Base-by-base conservation (phyloP, 225 moss, liverwort and hornwort genomes). In the Takakia lepidozioides region DNA sequence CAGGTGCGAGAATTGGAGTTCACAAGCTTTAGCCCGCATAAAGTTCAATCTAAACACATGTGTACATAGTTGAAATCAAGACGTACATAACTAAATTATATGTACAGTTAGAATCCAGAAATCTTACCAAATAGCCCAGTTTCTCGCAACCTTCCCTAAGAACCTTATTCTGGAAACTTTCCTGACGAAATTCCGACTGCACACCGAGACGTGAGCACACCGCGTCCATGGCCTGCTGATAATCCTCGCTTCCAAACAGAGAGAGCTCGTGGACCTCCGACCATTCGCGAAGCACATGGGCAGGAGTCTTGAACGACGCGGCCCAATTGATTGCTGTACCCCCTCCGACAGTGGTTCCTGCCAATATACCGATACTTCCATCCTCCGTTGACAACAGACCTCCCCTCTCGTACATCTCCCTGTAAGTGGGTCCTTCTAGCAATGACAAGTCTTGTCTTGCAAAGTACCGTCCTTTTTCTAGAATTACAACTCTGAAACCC, bases 251-350 rank as follows among this genome's bases (percentile, higher is more conserved):
- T 0, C 65, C 67, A 54, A 89, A 88, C 8, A 81, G 25, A 3
- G 72, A 59, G 8, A 86, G 64, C 2, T 73, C 76, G 2, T 68
- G 55, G 2, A 57, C 43, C 5, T 65, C 23, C 1, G 46, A 40
- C 86, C 93, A 93, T 21, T 89, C 86, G 4, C 54, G 62, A 36
- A 81, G 64, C 2, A 93, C 72, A 14, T 59, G 50, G 1, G 41
- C 19, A 0, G 93, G 93, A 3, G 93, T 93, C 41, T 54, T 49
- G 26, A 89, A 62, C 45, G 84, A 69, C 1, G 62, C 82, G 0
- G 75, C 61, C 93, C 93, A 93, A 52, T 93, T 93, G 29, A 89
- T 43, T 4, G 76, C 55, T n/a, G 86, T 76, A 0, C 93, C 89
- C 0, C 93, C 93, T 21, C 93, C 93, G 11, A 88, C 83, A 0